These are phyloP conservation scores for Euphorbia corollata DNA, from an alignment of 441 rosid genomes.

Conservation along the genomic window DNA sequence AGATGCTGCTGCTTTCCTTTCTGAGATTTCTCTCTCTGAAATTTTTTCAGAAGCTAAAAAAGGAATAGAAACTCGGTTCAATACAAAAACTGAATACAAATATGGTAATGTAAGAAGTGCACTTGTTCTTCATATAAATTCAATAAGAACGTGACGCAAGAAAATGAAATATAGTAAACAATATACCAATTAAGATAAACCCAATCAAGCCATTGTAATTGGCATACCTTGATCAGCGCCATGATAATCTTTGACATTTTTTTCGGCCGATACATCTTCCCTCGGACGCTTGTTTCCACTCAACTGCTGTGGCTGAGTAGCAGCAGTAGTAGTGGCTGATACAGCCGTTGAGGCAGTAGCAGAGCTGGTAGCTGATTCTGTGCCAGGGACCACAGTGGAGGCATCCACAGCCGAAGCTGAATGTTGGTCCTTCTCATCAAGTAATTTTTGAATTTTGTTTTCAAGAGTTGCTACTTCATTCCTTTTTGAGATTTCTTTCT, in stretches of 20 bases:
- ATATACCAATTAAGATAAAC: not conserved
- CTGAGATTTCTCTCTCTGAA: not conserved
- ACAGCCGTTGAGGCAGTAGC: not conserved
- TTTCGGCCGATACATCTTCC: conserved; percentile 2
- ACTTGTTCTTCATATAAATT: not conserved
- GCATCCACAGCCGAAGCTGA: not conserved
- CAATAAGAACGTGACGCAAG: not conserved
- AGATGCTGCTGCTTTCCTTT: not conserved
- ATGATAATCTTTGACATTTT: not conserved
- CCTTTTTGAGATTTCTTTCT: conserved; percentile 11
- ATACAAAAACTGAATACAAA: not conserved
- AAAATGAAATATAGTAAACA: not conserved
- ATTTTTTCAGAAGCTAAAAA: not conserved
- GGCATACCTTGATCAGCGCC: conserved; percentile 6
- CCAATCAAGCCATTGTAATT: not conserved
- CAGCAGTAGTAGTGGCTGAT: not conserved
- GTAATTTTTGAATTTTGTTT: not conserved
- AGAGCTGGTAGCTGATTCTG: not conserved
- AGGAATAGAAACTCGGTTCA: not conserved
- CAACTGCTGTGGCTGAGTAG: not conserved
- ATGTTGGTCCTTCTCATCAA: not conserved
- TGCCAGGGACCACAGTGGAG: not conserved
- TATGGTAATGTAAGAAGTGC: not conserved
- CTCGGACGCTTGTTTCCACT: conserved; percentile 15
- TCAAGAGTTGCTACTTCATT: not conserved